Evolutionary conservation across 2,329 filamentous ascomycete species (phyloP).

Genomic region (Ascocoryne sarcoides): DNA sequence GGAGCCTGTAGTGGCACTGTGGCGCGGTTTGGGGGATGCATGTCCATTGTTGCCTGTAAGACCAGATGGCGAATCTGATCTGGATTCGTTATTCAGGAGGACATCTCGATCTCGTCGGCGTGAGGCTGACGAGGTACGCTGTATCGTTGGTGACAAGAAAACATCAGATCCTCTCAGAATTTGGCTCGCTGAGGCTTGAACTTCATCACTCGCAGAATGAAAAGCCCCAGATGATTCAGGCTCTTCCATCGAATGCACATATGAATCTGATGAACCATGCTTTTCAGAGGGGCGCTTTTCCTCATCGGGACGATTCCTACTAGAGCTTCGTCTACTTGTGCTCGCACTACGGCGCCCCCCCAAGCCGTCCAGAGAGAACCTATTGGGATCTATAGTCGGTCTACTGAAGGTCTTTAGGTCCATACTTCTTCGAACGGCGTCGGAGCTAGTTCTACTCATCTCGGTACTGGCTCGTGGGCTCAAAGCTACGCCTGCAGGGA

Average conservation of each 20-base stretch:
- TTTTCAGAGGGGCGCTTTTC: conserved; percentile 43
- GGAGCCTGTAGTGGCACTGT: conserved; percentile 20
- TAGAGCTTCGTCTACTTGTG: conserved; percentile 43
- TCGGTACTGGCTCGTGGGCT: conserved; percentile 51
- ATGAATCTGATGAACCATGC: conserved; percentile 64
- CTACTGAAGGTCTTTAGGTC: conserved; percentile 33
- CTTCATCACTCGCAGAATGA: conserved; percentile 63
- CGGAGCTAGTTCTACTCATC: conserved; percentile 43
- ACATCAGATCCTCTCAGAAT: conserved; percentile 82
- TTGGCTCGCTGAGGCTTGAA: conserved; percentile 76
- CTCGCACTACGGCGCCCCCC: conserved; percentile 55
- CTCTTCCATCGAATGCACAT: conserved; percentile 63
- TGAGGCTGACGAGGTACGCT: conserved; percentile 32
- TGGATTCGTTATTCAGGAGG: conserved; percentile 7
- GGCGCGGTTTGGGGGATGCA: conserved; percentile 7
- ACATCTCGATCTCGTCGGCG: conserved; percentile 13
- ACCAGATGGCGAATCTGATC: conserved; percentile 18
- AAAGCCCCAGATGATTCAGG: conserved; percentile 65
- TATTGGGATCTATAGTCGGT: conserved; percentile 44
- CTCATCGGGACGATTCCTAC: conserved; percentile 41
- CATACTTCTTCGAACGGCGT: conserved; percentile 43
- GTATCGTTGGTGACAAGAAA: conserved; percentile 71
- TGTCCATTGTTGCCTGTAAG: conserved; percentile 6
- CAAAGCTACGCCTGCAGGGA: conserved; percentile 34
- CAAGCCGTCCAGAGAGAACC: conserved; percentile 31